A percentile compares a stretch with the other conserved stretches of the same genome.
Conservation (phyloP, 2,329 filamentous ascomycete species). For the Bipolaris bicolor region DNA sequence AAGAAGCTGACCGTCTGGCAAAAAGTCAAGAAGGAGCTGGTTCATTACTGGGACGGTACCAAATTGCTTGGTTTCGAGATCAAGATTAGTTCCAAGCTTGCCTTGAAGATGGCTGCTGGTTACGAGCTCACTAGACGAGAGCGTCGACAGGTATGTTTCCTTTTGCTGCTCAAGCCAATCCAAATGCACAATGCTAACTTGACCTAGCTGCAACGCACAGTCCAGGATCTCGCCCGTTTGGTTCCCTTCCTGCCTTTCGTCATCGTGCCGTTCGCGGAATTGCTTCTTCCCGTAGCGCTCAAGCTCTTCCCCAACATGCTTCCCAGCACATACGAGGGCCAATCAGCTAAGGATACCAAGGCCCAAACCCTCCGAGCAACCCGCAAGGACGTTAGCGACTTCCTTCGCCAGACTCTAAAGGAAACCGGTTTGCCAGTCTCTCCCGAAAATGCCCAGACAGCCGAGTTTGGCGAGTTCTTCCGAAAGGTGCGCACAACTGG, state of each 20-base stretch:
- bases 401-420: constrained; percentile 84
- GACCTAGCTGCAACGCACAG: constrained; percentile 76
- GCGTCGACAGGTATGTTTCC: constrained; percentile 70
- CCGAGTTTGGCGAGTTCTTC: constrained; percentile 97
- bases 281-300: constrained; percentile 87
- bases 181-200: constrained; percentile 16
- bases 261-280: constrained; percentile 93
- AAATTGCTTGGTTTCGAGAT: constrained; percentile 93
- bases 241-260: constrained; percentile 97
- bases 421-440: constrained; percentile 94
- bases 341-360: constrained; percentile 89
- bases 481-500: constrained; percentile 87
- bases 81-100: constrained; percentile 87
- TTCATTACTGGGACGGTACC: constrained; percentile 98
- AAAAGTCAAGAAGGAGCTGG: constrained; percentile 91
- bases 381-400: constrained; percentile 89
- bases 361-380: constrained; percentile 80
- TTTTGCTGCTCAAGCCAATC: neutral
- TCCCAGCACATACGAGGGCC: constrained; percentile 94
- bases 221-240: constrained; percentile 88
- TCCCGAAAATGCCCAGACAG: constrained; percentile 80
- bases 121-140: constrained; percentile 96
- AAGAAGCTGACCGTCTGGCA: constrained; percentile 89
- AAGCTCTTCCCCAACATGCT: constrained; percentile 97
- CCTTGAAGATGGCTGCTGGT: constrained; percentile 95